phyloP scores from a whole-genome alignment of 75 land plant species.

The Sequoia sempervirens region DNA sequence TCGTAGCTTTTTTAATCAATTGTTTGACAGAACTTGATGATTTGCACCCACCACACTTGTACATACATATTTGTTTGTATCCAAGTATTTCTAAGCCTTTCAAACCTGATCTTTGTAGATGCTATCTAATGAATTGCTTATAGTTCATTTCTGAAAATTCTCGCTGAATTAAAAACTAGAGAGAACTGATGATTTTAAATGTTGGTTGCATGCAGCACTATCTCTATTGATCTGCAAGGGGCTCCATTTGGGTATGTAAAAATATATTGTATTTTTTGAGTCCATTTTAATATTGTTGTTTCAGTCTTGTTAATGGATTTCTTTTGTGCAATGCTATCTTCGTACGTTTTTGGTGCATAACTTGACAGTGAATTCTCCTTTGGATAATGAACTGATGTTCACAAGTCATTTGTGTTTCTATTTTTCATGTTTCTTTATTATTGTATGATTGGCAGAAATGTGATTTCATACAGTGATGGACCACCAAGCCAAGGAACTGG shows the following conservation, averaged over 20 bases:
- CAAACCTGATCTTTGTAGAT: background rate
- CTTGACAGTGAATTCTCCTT: background rate
- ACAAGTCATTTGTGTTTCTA: background rate
- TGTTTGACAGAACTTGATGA: background rate
- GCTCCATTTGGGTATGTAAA: constrained; percentile 68
- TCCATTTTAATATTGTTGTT: background rate
- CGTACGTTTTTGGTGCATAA: background rate
- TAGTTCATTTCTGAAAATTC: background rate
- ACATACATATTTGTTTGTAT: background rate
- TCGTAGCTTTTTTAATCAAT: background rate
- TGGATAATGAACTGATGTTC: background rate
- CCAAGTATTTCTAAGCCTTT: background rate
- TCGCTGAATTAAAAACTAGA: background rate
- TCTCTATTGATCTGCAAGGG: constrained; percentile 52
- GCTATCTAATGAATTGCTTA: background rate
- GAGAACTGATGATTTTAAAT: background rate
- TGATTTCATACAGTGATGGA: constrained; percentile 95
- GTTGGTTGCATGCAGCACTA: constrained; percentile 48
- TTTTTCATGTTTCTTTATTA: background rate
- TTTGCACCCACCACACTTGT: background rate
- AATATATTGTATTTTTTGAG: background rate
- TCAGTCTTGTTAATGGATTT: background rate
- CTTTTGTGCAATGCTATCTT: background rate
- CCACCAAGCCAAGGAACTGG: constrained; percentile 56
- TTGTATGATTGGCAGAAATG: constrained; percentile 57